Base-by-base conservation (phyloP, 257 asterid genomes). In the Solanum paucissectum region DNA sequence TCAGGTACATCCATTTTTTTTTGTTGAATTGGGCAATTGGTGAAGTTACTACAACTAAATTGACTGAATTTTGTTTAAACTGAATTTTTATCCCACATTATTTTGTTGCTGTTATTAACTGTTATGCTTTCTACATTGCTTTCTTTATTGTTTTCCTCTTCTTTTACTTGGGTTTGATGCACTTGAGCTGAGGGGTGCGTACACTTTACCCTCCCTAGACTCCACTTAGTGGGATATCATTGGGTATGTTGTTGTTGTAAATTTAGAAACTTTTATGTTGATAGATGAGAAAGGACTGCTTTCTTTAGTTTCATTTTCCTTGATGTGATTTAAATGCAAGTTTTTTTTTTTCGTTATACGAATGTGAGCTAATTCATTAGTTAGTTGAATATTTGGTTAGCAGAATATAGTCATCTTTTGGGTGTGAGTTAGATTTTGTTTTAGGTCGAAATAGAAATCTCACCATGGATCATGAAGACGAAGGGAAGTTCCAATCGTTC, bases 1-100 rank as follows among this genome's bases (percentile, higher is more conserved):
- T 94, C 94, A 96, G 98, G 99, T 96, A 92, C 79, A 68, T 85
- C 90, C 75, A 37, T 11, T 42, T 8, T n/a, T 37, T 84, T 83
- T 42, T 76, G 33, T 86, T 84, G 69, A 23, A 37, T 88, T 66
- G 36, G 14, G n/a, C 36, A 20, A 34, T 42, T 74, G 32, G 25
- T 32, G 38, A 37, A 37, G 62, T 83, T 79, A 5, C 74, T 83
- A 10, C 27, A n/a, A 25, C 52, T 12, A 23, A 46, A 52, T 72
- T 86, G 46, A 68, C 66, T 72, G 25, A 36, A 62, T 85, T 85
- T 20, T 52, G 81, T 42, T 55, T 71, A 20, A 71, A 52, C 60
- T 52, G 23, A 52, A 5, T 52, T 52, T 16, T 52, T 52, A 52
- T 52, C 8, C 60, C 60, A 16, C 60, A 5, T 49, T 13, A 49